These are phyloP conservation scores for Hyaloperonospora arabidopsidis DNA, from an alignment of 352 stramenopile species.

Conservation along the genomic window DNA sequence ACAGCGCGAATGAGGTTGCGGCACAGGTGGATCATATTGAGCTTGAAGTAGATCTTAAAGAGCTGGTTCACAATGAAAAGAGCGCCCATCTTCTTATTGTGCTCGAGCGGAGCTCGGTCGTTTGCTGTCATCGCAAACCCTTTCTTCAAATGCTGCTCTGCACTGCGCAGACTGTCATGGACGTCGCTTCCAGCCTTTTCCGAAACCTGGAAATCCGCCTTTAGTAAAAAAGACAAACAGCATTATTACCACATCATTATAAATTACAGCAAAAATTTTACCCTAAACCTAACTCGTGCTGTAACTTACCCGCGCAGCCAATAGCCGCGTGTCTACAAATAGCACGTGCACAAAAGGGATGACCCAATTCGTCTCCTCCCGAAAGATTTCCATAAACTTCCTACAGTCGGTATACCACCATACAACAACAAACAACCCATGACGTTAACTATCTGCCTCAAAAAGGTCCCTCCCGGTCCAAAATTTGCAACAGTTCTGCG, in stretches of 20 bases:
- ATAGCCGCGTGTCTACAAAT: conserved; percentile 69
- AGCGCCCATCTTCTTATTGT: conserved; percentile 83
- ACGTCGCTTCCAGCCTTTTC: conserved; percentile 60
- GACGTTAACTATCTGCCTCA: neutral
- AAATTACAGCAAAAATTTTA: too few relatives aligned
- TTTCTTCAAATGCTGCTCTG: conserved; percentile 83
- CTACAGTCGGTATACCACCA: conserved; percentile 19
- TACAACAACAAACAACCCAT: neutral
- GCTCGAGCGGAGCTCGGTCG: conserved; percentile 59
- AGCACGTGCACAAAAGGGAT: conserved; percentile 75
- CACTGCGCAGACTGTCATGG: conserved; percentile 68
- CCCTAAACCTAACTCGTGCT: neutral
- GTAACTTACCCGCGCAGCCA: conserved; percentile 43
- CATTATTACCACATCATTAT: too few relatives aligned
- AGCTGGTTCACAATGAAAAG: conserved; percentile 93
- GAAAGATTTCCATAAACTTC: conserved; percentile 85
- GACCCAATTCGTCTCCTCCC: conserved; percentile 80
- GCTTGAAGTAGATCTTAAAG: conserved; percentile 96
- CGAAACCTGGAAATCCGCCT: conserved; percentile 65
- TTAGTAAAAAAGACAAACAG: neutral
- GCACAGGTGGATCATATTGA: conserved; percentile 91
- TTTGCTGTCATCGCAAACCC: conserved; percentile 81
- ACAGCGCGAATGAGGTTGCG: conserved; percentile 89
- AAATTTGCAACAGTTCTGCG: conserved; percentile 8
- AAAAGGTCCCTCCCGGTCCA: too few relatives aligned